phyloP scores from a whole-genome alignment of 2,329 filamentous ascomycete species.

The Colletotrichum chrysophilum region DNA sequence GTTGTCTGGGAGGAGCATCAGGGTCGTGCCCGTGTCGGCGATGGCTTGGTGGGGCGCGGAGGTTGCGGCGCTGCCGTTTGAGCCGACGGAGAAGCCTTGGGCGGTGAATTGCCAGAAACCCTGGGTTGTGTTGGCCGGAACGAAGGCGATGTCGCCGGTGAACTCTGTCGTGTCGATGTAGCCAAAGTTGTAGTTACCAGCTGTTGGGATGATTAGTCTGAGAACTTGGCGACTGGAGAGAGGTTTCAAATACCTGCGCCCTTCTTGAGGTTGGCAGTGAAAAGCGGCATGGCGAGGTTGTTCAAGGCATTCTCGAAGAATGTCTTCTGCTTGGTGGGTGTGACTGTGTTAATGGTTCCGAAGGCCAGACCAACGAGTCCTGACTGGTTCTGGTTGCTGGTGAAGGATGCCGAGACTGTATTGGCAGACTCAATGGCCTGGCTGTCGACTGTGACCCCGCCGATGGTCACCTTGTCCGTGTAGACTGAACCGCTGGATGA shows the following conservation, averaged over 20 bases:
- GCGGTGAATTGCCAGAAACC: slow-evolving; percentile 71
- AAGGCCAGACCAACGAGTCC: slow-evolving; percentile 51
- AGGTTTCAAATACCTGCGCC: slow-evolving; percentile 31
- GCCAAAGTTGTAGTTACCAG: slow-evolving; percentile 41
- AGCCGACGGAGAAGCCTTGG: slow-evolving; percentile 58
- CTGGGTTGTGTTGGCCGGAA: slow-evolving; percentile 56
- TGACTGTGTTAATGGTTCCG: slow-evolving; percentile 46
- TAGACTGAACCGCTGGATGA: slow-evolving; percentile 47
- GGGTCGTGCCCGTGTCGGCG: slow-evolving; percentile 74
- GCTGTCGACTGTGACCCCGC: slow-evolving; percentile 40
- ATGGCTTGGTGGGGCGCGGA: slow-evolving; percentile 50
- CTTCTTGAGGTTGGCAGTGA: slow-evolving; percentile 38
- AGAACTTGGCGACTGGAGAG: not conserved
- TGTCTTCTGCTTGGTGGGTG: slow-evolving; percentile 43
- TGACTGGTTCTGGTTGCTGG: slow-evolving; percentile 39
- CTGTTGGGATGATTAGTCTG: not conserved
- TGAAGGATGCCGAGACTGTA: slow-evolving; percentile 44
- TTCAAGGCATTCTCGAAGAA: slow-evolving; percentile 43
- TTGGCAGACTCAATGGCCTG: slow-evolving; percentile 50
- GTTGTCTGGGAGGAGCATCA: slow-evolving; percentile 61
- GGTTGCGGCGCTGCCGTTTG: slow-evolving; percentile 2
- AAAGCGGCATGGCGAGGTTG: slow-evolving; percentile 32
- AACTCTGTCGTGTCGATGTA: slow-evolving; percentile 62
- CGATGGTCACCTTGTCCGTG: slow-evolving; percentile 46
- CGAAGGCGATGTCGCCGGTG: slow-evolving; percentile 62